A percentile compares a stretch with the other conserved stretches of the same genome.
These are phyloP conservation scores for Isoetes engelmannii DNA, from an alignment of 83 land plant species.

Conservation along the genomic window DNA sequence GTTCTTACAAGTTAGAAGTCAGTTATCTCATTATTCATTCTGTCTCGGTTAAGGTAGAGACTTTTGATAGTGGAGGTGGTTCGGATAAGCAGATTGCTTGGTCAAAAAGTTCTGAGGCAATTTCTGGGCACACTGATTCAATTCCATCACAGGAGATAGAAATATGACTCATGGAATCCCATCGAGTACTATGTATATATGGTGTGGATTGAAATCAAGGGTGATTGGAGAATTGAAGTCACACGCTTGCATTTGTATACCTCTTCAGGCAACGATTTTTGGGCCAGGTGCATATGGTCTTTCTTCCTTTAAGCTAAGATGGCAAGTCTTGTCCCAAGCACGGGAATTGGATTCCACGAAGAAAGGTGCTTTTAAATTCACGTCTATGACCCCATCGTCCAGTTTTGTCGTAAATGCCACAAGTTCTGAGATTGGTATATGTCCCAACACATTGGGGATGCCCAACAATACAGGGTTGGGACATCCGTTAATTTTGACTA, in stretches of 20 bases:
- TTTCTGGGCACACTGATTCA: conserved; percentile 5
- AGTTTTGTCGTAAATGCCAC: conserved; percentile 2
- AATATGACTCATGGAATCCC: conserved; percentile 1
- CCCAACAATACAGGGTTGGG: conserved; percentile 15
- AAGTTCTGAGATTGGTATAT: not conserved
- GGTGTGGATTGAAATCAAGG: conserved; percentile 24
- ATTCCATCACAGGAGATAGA: conserved; percentile 6
- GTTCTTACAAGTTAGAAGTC: conserved; percentile 23
- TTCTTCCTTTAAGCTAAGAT: conserved; percentile 26
- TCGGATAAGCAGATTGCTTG: conserved; percentile 20
- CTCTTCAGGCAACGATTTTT: conserved; percentile 26
- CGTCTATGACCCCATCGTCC: conserved; percentile 10
- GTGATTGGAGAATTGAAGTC: conserved; percentile 13
- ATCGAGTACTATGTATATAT: conserved; percentile 26
- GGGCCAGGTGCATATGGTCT: conserved; percentile 39
- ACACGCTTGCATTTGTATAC: conserved; percentile 19
- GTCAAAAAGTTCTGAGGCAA: conserved; percentile 9
- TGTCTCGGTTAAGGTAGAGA: conserved; percentile 27
- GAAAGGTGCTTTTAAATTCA: not conserved
- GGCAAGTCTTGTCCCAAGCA: conserved; percentile 19
- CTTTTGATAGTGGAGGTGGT: conserved; percentile 12
- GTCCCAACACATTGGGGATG: not conserved
- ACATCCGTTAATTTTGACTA: conserved; percentile 22
- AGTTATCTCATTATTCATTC: conserved; percentile 14
- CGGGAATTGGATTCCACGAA: conserved; percentile 1